Evolutionary conservation across 495 filamentous ascomycete species (phyloP).

Genomic region (Stereocaulon alpinum): DNA sequence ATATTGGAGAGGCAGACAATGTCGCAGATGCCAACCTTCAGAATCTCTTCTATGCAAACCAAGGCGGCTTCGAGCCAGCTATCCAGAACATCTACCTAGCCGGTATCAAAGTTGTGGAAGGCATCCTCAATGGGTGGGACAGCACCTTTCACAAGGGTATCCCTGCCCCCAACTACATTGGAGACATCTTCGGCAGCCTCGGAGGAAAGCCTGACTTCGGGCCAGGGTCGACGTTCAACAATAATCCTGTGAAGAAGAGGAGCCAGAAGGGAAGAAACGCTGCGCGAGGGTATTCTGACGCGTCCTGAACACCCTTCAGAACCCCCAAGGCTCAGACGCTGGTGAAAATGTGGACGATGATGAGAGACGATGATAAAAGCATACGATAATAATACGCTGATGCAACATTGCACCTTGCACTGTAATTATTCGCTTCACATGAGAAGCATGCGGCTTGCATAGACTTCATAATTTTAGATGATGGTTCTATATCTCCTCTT

Average conservation of each 20-base stretch:
- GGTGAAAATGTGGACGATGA: background rate
- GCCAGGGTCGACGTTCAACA: slow-evolving; percentile 32
- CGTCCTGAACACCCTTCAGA: background rate
- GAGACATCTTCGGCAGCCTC: slow-evolving; percentile 59
- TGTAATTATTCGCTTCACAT: too few species aligned
- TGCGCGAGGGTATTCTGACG: background rate
- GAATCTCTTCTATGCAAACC: slow-evolving; percentile 48
- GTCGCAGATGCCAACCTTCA: slow-evolving; percentile 28
- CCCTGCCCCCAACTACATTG: slow-evolving; percentile 57
- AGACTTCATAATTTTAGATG: too few species aligned
- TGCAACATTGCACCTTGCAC: too few species aligned
- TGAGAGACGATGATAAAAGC: background rate
- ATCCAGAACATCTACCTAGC: slow-evolving; percentile 58
- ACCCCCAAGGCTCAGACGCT: too few species aligned
- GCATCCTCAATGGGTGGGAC: slow-evolving; percentile 53
- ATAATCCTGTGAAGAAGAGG: slow-evolving; percentile 21
- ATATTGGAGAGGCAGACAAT: slow-evolving; percentile 34
- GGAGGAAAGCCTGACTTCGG: slow-evolving; percentile 60
- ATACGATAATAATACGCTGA: too few species aligned
- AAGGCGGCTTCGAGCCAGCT: slow-evolving; percentile 49
- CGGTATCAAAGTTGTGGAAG: slow-evolving; percentile 55
- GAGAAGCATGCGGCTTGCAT: too few species aligned
- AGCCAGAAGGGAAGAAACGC: slow-evolving; percentile 13
- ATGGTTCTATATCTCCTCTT: too few species aligned
- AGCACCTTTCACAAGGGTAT: slow-evolving; percentile 47